These are phyloP conservation scores for Candolleomyces efflorescens DNA, from an alignment of 768 basidiomycete species.

Conservation along the genomic window DNA sequence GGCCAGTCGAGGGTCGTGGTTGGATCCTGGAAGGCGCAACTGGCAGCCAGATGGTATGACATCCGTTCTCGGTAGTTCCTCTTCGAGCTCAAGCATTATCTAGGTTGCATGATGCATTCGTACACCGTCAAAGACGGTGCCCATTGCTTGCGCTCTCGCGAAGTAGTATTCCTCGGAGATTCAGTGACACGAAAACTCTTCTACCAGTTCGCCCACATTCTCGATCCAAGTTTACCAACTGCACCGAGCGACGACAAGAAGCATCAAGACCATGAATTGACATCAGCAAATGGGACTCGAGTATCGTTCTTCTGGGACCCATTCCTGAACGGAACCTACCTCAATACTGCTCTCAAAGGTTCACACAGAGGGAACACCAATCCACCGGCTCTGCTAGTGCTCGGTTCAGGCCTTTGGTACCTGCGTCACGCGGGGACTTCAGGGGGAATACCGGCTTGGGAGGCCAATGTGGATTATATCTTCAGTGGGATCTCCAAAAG, in stretches of 20 bases:
- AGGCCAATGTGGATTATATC: slow-evolving; percentile 63
- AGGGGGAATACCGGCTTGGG: slow-evolving; percentile 78
- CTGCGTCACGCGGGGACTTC: slow-evolving; percentile 68
- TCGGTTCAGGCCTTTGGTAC: slow-evolving; percentile 90
- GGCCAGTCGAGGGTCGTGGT: slow-evolving; percentile 71
- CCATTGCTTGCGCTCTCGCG: slow-evolving; percentile 52
- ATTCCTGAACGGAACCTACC: slow-evolving; percentile 68
- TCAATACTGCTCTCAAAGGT: slow-evolving; percentile 36
- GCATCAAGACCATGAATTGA: slow-evolving; percentile 60
- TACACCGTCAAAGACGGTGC: slow-evolving; percentile 54
- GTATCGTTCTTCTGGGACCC: slow-evolving; percentile 83
- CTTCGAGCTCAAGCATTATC: not conserved
- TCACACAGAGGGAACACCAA: not conserved
- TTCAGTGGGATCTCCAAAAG: slow-evolving; percentile 31
- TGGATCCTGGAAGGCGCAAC: slow-evolving; percentile 58
- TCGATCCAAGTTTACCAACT: slow-evolving; percentile 55
- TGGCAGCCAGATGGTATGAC: slow-evolving; percentile 87
- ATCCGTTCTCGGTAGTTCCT: not conserved
- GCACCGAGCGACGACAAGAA: slow-evolving; percentile 56
- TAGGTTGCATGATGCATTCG: slow-evolving; percentile 77
- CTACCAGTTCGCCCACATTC: slow-evolving; percentile 61
- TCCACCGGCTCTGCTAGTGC: slow-evolving; percentile 62
- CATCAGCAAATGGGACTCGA: slow-evolving; percentile 39
- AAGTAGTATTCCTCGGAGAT: slow-evolving; percentile 79
- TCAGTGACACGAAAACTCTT: slow-evolving; percentile 78